These are phyloP conservation scores for Rhizopus sp. DNA, from an alignment of 371 early-diverging fungal species.

Conservation along the genomic window DNA sequence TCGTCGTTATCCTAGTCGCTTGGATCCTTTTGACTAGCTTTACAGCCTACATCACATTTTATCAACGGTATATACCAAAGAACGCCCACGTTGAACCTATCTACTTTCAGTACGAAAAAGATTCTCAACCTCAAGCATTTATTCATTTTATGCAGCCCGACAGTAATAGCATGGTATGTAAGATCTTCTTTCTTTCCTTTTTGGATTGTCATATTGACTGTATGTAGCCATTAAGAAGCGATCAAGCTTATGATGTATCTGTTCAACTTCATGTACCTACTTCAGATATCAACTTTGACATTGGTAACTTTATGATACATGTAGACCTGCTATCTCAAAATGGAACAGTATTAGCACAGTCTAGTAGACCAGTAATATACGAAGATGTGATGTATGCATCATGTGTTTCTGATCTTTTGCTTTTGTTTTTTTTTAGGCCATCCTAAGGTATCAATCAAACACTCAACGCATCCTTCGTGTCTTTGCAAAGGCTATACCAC, in stretches of 20 bases:
- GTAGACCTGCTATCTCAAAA: slow-evolving; percentile 60
- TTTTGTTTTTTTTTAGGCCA: slow-evolving; percentile 51
- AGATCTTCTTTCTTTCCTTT: not conserved
- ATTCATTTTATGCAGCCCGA: slow-evolving; percentile 22
- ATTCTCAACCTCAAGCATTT: slow-evolving; percentile 11
- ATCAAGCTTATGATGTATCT: slow-evolving; percentile 46
- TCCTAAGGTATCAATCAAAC: slow-evolving; percentile 74
- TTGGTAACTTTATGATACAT: slow-evolving; percentile 88
- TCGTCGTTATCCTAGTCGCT: slow-evolving; percentile 24
- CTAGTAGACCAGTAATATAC: slow-evolving; percentile 67
- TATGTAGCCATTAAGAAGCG: slow-evolving; percentile 22
- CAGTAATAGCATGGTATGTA: slow-evolving; percentile 23
- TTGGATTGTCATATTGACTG: not conserved
- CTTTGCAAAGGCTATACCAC: slow-evolving; percentile 62
- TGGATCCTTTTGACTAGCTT: slow-evolving; percentile 49
- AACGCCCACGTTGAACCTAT: slow-evolving; percentile 46
- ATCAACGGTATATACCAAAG: slow-evolving; percentile 46
- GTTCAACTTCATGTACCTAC: slow-evolving; percentile 80
- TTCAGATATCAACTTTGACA: slow-evolving; percentile 73
- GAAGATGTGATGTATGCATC: not conserved
- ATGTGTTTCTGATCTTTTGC: not conserved
- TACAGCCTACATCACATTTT: slow-evolving; percentile 46
- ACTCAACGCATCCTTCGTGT: slow-evolving; percentile 69
- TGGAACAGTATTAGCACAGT: slow-evolving; percentile 50
- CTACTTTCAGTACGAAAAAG: slow-evolving; percentile 39